Percentiles rank a stretch among this genome's conserved stretches.
These are phyloP conservation scores for Kwoniella dendrophila DNA, from an alignment of 768 basidiomycete species.

Conservation along the genomic window DNA sequence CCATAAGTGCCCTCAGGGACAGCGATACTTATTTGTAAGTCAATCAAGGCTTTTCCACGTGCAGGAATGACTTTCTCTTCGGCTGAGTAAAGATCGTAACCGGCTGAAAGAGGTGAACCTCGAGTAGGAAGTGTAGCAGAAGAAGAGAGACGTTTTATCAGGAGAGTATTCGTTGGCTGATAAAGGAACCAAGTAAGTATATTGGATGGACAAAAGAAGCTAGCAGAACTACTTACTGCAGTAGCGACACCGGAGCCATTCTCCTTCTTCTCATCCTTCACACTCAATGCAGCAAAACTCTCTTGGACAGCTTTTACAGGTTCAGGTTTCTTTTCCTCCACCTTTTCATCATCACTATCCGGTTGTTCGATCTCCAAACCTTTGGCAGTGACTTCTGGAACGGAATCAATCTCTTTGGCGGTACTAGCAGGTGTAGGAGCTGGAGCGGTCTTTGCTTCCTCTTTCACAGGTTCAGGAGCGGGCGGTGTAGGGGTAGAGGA, in stretches of 20 bases:
- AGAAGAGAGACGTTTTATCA: slow-evolving; percentile 80
- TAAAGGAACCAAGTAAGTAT: too few relatives aligned
- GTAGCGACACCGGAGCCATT: neutral
- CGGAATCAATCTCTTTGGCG: slow-evolving; percentile 23
- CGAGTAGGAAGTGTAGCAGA: slow-evolving; percentile 82
- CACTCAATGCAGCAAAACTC: slow-evolving; percentile 15
- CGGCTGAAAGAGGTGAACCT: slow-evolving; percentile 82
- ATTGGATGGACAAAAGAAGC: neutral
- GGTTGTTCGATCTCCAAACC: slow-evolving; percentile 47
- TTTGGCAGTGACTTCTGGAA: slow-evolving; percentile 28
- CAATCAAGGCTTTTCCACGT: slow-evolving; percentile 84
- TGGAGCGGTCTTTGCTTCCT: slow-evolving; percentile 21
- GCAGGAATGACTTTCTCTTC: slow-evolving; percentile 83
- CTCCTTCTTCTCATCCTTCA: slow-evolving; percentile 18
- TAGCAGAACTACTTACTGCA: neutral
- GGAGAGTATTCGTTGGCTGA: slow-evolving; percentile 58
- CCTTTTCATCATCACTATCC: slow-evolving; percentile 45
- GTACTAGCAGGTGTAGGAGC: slow-evolving; percentile 14
- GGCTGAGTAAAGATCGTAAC: slow-evolving; percentile 91
- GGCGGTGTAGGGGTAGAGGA: slow-evolving; percentile 20
- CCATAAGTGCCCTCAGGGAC: slow-evolving; percentile 94
- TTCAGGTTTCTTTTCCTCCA: neutral
- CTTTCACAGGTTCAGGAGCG: slow-evolving; percentile 18
- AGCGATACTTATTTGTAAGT: slow-evolving; percentile 89
- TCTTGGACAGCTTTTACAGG: slow-evolving; percentile 22